Evolutionary conservation across 1,284 basidiomycete genomes (phyloP).

Genomic region (Trichosporon sp.): DNA sequence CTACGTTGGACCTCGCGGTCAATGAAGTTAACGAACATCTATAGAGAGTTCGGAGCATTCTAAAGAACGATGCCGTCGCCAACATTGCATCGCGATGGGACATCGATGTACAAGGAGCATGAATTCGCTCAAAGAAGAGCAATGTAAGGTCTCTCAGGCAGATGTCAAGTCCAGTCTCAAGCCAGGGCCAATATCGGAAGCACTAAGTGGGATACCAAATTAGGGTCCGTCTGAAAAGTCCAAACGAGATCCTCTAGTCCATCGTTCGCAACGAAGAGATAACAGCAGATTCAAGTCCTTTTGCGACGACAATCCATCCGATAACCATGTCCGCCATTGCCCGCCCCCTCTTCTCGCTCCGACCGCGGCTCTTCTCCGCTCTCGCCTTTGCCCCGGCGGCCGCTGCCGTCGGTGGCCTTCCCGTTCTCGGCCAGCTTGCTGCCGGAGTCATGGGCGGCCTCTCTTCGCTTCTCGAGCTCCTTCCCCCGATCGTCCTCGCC

Average conservation of each 20-base stretch:
- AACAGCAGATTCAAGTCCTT: neutral
- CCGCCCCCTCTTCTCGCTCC: slow-evolving; percentile 10
- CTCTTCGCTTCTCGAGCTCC: slow-evolving; percentile 65
- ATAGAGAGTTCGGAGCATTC: too few species aligned
- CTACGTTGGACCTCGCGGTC: too few species aligned
- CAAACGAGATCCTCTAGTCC: neutral
- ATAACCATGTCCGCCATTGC: slow-evolving; percentile 25
- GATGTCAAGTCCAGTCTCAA: too few species aligned
- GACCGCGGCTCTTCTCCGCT: slow-evolving; percentile 26
- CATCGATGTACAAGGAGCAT: too few species aligned
- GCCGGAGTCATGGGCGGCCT: slow-evolving; percentile 23
- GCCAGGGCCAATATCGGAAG: neutral
- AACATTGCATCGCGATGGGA: too few species aligned
- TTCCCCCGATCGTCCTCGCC: slow-evolving; percentile 82
- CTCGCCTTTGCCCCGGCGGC: slow-evolving; percentile 26
- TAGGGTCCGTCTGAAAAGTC: neutral
- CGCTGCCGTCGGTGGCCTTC: slow-evolving; percentile 15
- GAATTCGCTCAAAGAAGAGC: too few species aligned
- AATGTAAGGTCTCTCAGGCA: too few species aligned
- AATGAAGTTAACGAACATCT: too few species aligned
- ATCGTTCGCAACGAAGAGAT: neutral
- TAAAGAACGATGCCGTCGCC: too few species aligned
- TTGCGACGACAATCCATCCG: neutral
- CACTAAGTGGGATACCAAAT: neutral
- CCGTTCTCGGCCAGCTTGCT: slow-evolving; percentile 2